Evolutionary conservation across 768 basidiomycete genomes (phyloP).

Genomic region (Psilocybe subaeruginosa): DNA sequence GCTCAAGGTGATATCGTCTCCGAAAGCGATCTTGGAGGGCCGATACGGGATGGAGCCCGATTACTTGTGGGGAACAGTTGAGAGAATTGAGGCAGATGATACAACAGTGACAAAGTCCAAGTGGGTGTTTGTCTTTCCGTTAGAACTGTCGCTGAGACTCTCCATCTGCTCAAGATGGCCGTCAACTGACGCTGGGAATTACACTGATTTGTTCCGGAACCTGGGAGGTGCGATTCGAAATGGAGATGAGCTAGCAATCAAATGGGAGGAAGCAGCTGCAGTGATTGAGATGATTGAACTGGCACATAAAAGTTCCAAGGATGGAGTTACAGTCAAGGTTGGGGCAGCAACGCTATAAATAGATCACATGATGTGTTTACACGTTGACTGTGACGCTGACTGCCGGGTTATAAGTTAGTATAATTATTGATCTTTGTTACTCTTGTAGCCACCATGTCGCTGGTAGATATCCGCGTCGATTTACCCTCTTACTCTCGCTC

Average conservation of each 20-base stretch:
- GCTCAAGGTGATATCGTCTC: slow-evolving; percentile 57
- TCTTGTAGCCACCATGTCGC: slow-evolving; percentile 34
- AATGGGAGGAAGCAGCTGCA: slow-evolving; percentile 71
- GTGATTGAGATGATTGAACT: slow-evolving; percentile 82
- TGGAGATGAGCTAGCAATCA: slow-evolving; percentile 57
- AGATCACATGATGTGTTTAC: slow-evolving; percentile 30
- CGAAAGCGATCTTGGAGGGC: slow-evolving; percentile 44
- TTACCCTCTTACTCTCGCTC: slow-evolving; percentile 76
- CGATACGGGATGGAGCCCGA: slow-evolving; percentile 67
- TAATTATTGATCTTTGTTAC: slow-evolving; percentile 7
- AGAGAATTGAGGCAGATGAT: slow-evolving; percentile 54
- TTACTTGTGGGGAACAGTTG: slow-evolving; percentile 62
- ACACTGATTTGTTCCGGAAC: slow-evolving; percentile 65
- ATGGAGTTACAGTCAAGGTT: slow-evolving; percentile 48
- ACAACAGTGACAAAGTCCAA: slow-evolving; percentile 37
- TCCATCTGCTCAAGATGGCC: slow-evolving; percentile 54
- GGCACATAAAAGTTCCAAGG: slow-evolving; percentile 65
- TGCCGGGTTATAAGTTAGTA: neutral
- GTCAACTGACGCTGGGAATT: slow-evolving; percentile 58
- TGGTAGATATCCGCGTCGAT: slow-evolving; percentile 65
- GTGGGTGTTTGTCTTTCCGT: slow-evolving; percentile 28
- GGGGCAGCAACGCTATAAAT: slow-evolving; percentile 17
- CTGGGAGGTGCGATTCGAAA: slow-evolving; percentile 64
- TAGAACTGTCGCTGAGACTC: slow-evolving; percentile 9
- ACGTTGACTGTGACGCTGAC: slow-evolving; percentile 24